Evolutionary conservation across 345 rosid species (phyloP).

Genomic region (Linum tenue): DNA sequence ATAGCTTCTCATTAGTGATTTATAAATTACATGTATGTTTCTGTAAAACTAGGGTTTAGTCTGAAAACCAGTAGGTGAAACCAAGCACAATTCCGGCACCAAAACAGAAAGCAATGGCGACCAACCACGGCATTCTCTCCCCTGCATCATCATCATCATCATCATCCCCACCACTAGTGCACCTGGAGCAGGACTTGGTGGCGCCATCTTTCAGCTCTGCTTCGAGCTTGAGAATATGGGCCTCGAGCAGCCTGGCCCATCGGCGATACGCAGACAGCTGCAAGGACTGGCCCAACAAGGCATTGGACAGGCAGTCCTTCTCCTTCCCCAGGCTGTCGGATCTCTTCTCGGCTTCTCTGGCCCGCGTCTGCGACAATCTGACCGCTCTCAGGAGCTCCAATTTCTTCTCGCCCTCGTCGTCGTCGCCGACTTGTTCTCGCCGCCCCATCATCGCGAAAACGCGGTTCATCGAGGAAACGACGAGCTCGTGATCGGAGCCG

Average conservation of each 20-base stretch:
- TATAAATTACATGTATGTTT: neutral
- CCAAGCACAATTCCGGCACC: neutral
- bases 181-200: too few relatives aligned
- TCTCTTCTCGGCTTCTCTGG: conserved; percentile 56
- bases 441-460: neutral
- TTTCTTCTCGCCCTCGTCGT: conserved; percentile 11
- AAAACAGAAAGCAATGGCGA: neutral
- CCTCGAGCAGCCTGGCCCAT: conserved; percentile 46
- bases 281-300: conserved; percentile 33
- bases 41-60: neutral
- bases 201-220: neutral
- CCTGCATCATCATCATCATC: too few relatives aligned
- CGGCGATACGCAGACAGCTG: conserved; percentile 33
- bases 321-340: conserved; percentile 31
- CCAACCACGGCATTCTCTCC: neutral
- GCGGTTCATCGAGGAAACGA: neutral
- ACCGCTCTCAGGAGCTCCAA: conserved; percentile 53
- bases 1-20: neutral
- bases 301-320: conserved; percentile 28
- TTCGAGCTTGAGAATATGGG: conserved; percentile 28
- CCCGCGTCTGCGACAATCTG: conserved; percentile 53
- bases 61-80: neutral
- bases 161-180: too few relatives aligned
- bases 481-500: conserved; percentile 18
- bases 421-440: neutral